Evolutionary conservation across 768 basidiomycete genomes (phyloP).

Genomic region (Lactarius evosmus): DNA sequence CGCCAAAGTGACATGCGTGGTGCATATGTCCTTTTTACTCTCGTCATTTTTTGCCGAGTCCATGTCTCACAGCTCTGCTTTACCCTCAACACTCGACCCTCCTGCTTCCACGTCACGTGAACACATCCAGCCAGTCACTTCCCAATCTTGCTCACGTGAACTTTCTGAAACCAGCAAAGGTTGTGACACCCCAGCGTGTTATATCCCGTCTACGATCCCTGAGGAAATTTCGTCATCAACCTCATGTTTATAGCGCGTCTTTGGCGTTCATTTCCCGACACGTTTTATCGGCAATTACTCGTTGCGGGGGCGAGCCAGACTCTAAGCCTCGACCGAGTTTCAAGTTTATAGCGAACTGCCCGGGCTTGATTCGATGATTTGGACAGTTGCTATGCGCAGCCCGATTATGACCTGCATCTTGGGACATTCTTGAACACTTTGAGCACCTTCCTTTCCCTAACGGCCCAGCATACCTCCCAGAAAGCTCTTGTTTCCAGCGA

Average conservation of each 20-base stretch:
- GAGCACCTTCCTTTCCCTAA: constrained; percentile 12
- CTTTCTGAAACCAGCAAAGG: background rate
- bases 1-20: constrained; percentile 21
- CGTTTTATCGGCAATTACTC: constrained; percentile 22
- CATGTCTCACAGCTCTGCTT: background rate
- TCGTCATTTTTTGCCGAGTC: constrained; percentile 7
- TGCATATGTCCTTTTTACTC: constrained; percentile 18
- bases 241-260: constrained; percentile 24
- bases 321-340: constrained; percentile 6
- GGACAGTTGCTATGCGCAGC: constrained; percentile 21
- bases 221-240: constrained; percentile 19
- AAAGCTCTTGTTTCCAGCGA: background rate
- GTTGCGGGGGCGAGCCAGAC: constrained; percentile 18
- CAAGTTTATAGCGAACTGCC: constrained; percentile 1
- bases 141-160: background rate
- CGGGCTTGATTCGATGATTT: background rate
- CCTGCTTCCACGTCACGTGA: constrained; percentile 11
- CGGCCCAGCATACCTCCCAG: background rate
- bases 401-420: constrained; percentile 4
- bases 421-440: background rate
- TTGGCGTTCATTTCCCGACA: constrained; percentile 16
- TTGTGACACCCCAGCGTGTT: background rate
- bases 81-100: background rate
- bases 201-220: constrained; percentile 4
- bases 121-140: background rate